phyloP scores from a whole-genome alignment of 345 rosid genomes.

The Psidium guajava region DNA sequence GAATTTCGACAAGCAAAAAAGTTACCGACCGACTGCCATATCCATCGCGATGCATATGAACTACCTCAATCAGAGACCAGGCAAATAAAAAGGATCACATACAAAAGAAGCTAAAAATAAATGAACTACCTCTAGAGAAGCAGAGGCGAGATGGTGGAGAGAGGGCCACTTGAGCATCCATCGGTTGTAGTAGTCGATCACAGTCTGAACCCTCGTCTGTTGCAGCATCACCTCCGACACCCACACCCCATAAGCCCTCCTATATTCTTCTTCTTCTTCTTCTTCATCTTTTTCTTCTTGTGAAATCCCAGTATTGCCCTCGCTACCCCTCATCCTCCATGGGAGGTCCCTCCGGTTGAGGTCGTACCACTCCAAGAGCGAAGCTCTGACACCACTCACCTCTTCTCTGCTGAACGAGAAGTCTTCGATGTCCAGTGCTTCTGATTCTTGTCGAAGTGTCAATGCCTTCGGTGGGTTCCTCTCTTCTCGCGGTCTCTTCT shows the following conservation, averaged over 20 bases:
- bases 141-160: constrained; percentile 54
- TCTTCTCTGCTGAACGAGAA: constrained; percentile 40
- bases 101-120: neutral
- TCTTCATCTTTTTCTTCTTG: constrained; percentile 7
- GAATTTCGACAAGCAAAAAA: neutral
- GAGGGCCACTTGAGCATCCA: constrained; percentile 97
- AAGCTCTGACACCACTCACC: constrained; percentile 30
- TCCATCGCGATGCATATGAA: neutral
- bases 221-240: constrained; percentile 96
- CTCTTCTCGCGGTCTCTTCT: constrained; percentile 1
- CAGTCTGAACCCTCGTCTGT: constrained; percentile 94
- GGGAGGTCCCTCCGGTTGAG: constrained; percentile 63
- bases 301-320: neutral
- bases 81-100: neutral
- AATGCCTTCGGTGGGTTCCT: neutral
- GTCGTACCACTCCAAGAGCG: constrained; percentile 68
- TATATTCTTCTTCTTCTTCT: constrained; percentile 14
- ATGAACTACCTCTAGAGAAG: constrained; percentile 28
- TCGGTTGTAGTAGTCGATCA: constrained; percentile 68
- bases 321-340: constrained; percentile 37
- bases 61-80: neutral
- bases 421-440: constrained; percentile 55
- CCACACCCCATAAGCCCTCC: constrained; percentile 84
- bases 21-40: neutral
- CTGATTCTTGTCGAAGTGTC: neutral